Percentiles rank a stretch among this genome's conserved stretches.
phyloP scores from a whole-genome alignment of 345 rosid species.

The Citrus inodora region DNA sequence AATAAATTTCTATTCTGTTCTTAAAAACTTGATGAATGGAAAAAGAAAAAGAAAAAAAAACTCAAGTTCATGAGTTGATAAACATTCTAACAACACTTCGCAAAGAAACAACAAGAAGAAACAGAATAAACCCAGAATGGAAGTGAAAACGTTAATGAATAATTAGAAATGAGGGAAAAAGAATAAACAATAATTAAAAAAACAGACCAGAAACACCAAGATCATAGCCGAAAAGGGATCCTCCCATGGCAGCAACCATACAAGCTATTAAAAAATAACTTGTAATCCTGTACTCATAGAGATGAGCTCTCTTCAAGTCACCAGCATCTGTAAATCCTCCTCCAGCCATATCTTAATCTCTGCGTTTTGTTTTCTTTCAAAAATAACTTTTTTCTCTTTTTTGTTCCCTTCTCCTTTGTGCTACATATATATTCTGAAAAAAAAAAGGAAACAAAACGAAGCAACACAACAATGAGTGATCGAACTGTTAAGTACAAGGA shows the following conservation, averaged over 20 bases:
- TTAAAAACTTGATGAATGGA: too few relatives aligned
- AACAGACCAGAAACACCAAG: slow-evolving; percentile 77
- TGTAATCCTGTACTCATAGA: slow-evolving; percentile 61
- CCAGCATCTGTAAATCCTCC: slow-evolving; percentile 46
- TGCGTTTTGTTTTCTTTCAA: too few relatives aligned
- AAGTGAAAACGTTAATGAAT: neutral
- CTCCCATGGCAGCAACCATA: slow-evolving; percentile 59
- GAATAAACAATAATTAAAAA: too few relatives aligned
- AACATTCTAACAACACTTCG: too few relatives aligned
- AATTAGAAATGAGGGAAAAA: neutral
- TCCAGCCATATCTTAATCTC: slow-evolving; percentile 48
- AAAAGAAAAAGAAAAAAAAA: neutral
- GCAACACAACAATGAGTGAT: too few relatives aligned
- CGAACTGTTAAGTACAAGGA: neutral
- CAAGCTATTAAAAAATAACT: slow-evolving; percentile 60
- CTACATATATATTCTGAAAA: neutral
- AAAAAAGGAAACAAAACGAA: neutral
- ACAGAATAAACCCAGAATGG: neutral
- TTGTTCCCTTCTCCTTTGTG: neutral
- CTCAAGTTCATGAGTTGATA: too few relatives aligned
- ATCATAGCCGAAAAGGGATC: slow-evolving; percentile 82
- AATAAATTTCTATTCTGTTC: too few relatives aligned
- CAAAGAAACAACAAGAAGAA: neutral
- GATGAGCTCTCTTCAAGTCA: slow-evolving; percentile 56
- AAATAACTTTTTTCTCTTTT: too few relatives aligned